Evolutionary conservation across 352 stramenopile species (phyloP).

Genomic region (Pythium brassicae): DNA sequence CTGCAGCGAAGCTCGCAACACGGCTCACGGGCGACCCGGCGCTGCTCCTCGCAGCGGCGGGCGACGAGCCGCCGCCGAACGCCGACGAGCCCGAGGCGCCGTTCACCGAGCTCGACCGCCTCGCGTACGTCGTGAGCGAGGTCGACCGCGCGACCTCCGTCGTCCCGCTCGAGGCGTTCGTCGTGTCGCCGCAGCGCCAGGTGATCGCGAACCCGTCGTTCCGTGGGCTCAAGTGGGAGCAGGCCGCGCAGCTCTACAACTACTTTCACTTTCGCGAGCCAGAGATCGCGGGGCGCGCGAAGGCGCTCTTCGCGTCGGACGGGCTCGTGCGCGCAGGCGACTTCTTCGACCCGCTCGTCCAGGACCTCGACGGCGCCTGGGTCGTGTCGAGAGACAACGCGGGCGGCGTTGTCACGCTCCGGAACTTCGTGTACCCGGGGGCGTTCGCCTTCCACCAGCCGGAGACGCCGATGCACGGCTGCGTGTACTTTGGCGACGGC

Average conservation of each 20-base stretch:
- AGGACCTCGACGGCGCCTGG: conserved; percentile 68
- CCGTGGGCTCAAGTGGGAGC: conserved; percentile 60
- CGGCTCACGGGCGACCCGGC: conserved; percentile 67
- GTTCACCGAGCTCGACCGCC: conserved; percentile 71
- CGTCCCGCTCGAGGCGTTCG: conserved; percentile 56
- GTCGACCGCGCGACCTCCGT: conserved; percentile 60
- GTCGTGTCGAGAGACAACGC: conserved; percentile 62
- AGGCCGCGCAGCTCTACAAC: conserved; percentile 57
- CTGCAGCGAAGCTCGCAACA: conserved; percentile 36
- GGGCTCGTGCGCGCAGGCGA: conserved; percentile 61
- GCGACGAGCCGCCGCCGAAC: conserved; percentile 31
- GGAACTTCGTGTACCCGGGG: conserved; percentile 62
- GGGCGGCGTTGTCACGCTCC: conserved; percentile 48
- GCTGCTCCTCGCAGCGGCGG: conserved; percentile 25
- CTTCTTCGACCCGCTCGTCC: conserved; percentile 64
- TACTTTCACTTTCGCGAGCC: conserved; percentile 77
- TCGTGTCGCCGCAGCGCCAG: conserved; percentile 68
- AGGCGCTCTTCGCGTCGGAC: conserved; percentile 45
- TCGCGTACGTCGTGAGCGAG: conserved; percentile 59
- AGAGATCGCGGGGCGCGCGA: conserved; percentile 51
- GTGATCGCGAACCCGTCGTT: conserved; percentile 67
- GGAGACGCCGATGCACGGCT: conserved; percentile 45
- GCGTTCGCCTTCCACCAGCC: conserved; percentile 63
- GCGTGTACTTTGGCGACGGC: conserved; percentile 76
- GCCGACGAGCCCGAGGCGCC: conserved; percentile 33